Base-by-base conservation (phyloP, 176 grass and related monocot species). In the Musa itinerans region DNA sequence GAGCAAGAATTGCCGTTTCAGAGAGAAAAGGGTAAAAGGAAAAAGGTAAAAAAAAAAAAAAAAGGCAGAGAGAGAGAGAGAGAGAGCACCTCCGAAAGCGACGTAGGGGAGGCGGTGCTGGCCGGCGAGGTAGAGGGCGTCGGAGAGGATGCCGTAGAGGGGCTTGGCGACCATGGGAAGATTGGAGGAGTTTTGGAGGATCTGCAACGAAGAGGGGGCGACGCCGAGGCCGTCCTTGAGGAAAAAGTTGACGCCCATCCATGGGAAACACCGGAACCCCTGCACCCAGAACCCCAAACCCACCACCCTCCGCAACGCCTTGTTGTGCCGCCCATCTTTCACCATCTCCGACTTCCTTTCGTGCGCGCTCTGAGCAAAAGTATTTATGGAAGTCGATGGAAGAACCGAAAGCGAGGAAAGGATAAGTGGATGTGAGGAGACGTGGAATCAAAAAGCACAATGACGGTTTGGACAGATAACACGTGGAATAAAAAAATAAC, bases 101-200 rank as follows among this genome's bases (percentile, higher is more conserved):
- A 96, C 89, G 79, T 96, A 96, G 12, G 93, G 93, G 53, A 96
- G 90, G 74, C 93, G 93, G 0, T 85, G 87, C 55, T 88, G 79
- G 14, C 89, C 90, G 68, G 73, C 66, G 71, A 96, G 85, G 74
- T 83, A 77, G 76, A 96, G 83, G 79, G 89, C 86, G 67, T 96
- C 93, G 74, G 89, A 96, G 79, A 96, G 83, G 77, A 96, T 76
- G 71, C 89, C 90, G 56, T 88, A 74, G 67, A 96, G 87, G 69
- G 89, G 93, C 87, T 96, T 96, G 79, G 85, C 83, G 55, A 96
- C 93, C 90, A 96, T 96, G 72, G 93, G 93, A 19, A 96, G 79
- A 71, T 86, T 96, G 71, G 90, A 86, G 3, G 90, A 98, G 59
- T 81, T 89, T 80, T 92, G 93, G 69, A 98, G 94, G 84, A 98